phyloP scores from a whole-genome alignment of 352 stramenopile genomes.

The Thalassiosira exigua region DNA sequence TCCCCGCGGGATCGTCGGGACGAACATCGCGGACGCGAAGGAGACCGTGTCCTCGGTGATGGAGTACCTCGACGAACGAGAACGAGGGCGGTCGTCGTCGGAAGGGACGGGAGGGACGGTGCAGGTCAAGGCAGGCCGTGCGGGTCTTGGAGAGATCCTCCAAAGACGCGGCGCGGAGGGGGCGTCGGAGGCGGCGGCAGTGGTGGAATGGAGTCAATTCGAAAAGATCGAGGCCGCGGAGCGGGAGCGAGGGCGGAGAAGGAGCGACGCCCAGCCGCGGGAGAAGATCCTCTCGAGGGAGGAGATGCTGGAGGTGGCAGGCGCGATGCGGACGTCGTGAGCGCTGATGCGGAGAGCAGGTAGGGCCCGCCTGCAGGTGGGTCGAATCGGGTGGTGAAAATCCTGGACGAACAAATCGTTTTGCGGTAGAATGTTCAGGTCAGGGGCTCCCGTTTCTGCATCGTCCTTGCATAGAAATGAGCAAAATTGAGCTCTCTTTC shows the following conservation, averaged over 20 bases:
- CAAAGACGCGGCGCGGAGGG: conserved; percentile 40
- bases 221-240: conserved; percentile 66
- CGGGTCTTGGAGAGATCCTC: conserved; percentile 53
- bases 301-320: conserved; percentile 67
- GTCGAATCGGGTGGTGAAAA: too few relatives aligned
- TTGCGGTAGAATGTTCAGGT: too few relatives aligned
- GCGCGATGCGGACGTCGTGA: too few relatives aligned
- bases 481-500: too few relatives aligned
- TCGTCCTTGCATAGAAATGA: too few relatives aligned
- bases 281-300: conserved; percentile 78
- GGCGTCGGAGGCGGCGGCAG: too few relatives aligned
- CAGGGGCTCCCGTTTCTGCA: too few relatives aligned
- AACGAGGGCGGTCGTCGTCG: too few relatives aligned
- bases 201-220: conserved; percentile 71
- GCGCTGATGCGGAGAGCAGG: too few relatives aligned
- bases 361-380: too few relatives aligned
- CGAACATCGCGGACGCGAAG: conserved; percentile 96
- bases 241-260: conserved; percentile 39
- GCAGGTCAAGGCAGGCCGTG: conserved; percentile 11
- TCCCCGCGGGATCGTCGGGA: conserved; percentile 96
- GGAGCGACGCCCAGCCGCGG: conserved; percentile 67
- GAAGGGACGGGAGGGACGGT: neutral
- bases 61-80: conserved; percentile 89
- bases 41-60: conserved; percentile 94
- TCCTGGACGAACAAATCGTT: too few relatives aligned